phyloP scores from a whole-genome alignment of 108 stramenopile genomes.

The Asterionellopsis glacialis region DNA sequence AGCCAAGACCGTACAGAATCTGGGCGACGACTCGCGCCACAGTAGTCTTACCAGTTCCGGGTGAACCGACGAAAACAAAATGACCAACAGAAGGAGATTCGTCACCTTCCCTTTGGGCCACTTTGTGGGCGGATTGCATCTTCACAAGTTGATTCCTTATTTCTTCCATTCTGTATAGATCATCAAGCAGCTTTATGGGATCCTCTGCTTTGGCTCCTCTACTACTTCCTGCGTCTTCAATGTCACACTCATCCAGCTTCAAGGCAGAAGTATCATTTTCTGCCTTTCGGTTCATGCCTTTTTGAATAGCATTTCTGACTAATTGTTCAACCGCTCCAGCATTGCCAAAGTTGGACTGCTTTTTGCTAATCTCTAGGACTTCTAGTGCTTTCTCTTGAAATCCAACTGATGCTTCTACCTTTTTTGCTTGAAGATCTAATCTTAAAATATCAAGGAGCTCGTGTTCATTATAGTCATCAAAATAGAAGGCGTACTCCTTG shows the following conservation, averaged over 20 bases:
- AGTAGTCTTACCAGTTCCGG: slow-evolving; percentile 88
- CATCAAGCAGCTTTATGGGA: slow-evolving; percentile 19
- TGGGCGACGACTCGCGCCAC: slow-evolving; percentile 68
- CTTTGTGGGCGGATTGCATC: slow-evolving; percentile 16
- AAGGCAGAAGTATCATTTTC: slow-evolving; percentile 6
- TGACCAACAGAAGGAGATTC: slow-evolving; percentile 36
- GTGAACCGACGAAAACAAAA: slow-evolving; percentile 83
- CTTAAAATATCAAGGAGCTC: slow-evolving; percentile 49
- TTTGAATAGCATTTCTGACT: slow-evolving; percentile 9
- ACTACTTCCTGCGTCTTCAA: slow-evolving; percentile 11
- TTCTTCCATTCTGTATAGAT: slow-evolving; percentile 31
- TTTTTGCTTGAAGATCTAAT: slow-evolving; percentile 13
- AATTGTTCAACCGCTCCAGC: slow-evolving; percentile 62
- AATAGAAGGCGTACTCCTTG: slow-evolving; percentile 54
- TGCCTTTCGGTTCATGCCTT: slow-evolving; percentile 10
- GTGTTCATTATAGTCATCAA: slow-evolving; percentile 66
- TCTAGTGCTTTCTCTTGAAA: slow-evolving; percentile 30
- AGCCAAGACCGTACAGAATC: slow-evolving; percentile 73
- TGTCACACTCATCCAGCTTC: slow-evolving; percentile 24
- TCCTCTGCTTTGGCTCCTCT: slow-evolving; percentile 16
- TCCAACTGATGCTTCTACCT: slow-evolving; percentile 18
- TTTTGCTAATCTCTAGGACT: slow-evolving; percentile 15
- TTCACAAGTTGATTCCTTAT: slow-evolving; percentile 23
- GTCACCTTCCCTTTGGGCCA: slow-evolving; percentile 25
- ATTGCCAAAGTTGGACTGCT: slow-evolving; percentile 64